Percentiles rank a stretch among this genome's conserved stretches.
Conservation (phyloP, 2,329 filamentous ascomycete genomes). For the Metarhizium album region DNA sequence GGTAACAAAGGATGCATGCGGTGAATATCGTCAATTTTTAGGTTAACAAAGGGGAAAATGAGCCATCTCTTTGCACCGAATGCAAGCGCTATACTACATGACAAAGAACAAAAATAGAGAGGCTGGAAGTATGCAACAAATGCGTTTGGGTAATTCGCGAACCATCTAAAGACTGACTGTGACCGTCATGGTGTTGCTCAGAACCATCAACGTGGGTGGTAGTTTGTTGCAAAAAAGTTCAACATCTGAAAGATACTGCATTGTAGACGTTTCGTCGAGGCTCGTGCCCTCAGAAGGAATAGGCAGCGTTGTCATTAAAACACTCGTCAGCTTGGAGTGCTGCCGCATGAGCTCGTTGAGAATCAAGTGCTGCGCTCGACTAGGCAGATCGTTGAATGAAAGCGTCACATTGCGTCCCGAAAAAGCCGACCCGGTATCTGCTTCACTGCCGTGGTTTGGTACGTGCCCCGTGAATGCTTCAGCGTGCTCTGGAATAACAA, state of each 20-base stretch:
- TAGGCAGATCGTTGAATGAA: slow-evolving; percentile 79
- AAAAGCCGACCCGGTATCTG: slow-evolving; percentile 32
- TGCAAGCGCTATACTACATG: neutral
- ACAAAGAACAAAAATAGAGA: neutral
- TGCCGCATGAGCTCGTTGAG: slow-evolving; percentile 72
- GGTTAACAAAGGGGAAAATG: neutral
- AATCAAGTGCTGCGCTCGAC: slow-evolving; percentile 75
- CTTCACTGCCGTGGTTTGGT: slow-evolving; percentile 10
- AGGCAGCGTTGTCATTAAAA: slow-evolving; percentile 74
- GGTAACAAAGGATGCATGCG: neutral
- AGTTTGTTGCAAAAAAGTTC: slow-evolving; percentile 68
- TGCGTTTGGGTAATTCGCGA: neutral
- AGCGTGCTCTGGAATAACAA: slow-evolving; percentile 33
- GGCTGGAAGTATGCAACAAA: neutral
- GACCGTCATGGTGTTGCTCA: slow-evolving; percentile 86
- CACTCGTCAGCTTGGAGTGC: slow-evolving; percentile 59
- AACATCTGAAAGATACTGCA: slow-evolving; percentile 66
- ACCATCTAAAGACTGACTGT: slow-evolving; percentile 54
- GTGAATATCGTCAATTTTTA: neutral
- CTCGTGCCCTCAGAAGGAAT: slow-evolving; percentile 70
- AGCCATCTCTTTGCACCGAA: neutral
- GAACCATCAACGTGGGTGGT: slow-evolving; percentile 66
- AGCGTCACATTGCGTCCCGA: slow-evolving; percentile 55
- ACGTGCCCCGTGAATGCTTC: slow-evolving; percentile 10
- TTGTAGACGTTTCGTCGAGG: slow-evolving; percentile 55